These are phyloP conservation scores for Aleurites moluccanus DNA, from an alignment of 441 rosid genomes.

Conservation along the genomic window DNA sequence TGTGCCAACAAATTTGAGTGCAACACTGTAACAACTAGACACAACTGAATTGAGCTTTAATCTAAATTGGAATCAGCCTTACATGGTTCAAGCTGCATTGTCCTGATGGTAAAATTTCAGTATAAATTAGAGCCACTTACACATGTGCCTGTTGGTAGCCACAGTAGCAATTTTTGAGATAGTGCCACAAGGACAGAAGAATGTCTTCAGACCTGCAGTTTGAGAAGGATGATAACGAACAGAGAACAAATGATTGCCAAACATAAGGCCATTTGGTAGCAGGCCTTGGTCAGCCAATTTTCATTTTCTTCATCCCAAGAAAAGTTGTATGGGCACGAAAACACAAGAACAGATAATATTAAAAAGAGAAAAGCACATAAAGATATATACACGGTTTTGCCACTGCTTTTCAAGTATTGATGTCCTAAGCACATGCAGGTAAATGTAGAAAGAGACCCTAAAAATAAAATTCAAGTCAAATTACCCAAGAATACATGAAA, in stretches of 20 bases:
- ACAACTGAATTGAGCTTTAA: neutral
- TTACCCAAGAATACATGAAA: neutral
- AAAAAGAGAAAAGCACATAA: neutral
- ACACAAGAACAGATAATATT: neutral
- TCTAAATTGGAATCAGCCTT: neutral
- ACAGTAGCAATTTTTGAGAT: constrained; percentile 72
- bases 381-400: constrained; percentile 1
- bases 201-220: constrained; percentile 68
- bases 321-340: neutral
- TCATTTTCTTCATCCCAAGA: neutral
- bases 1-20: neutral
- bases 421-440: neutral
- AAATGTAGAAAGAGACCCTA: neutral
- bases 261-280: neutral
- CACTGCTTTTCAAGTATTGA: neutral
- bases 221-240: constrained; percentile 20
- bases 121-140: constrained; percentile 45
- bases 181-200: constrained; percentile 80
- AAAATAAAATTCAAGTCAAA: neutral
- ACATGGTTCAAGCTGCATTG: neutral
- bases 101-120: constrained; percentile 2
- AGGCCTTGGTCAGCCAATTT: neutral
- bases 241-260: neutral
- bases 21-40: neutral
- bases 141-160: constrained; percentile 59